phyloP scores from a whole-genome alignment of 306 rosid species.

The Urtica urens region DNA sequence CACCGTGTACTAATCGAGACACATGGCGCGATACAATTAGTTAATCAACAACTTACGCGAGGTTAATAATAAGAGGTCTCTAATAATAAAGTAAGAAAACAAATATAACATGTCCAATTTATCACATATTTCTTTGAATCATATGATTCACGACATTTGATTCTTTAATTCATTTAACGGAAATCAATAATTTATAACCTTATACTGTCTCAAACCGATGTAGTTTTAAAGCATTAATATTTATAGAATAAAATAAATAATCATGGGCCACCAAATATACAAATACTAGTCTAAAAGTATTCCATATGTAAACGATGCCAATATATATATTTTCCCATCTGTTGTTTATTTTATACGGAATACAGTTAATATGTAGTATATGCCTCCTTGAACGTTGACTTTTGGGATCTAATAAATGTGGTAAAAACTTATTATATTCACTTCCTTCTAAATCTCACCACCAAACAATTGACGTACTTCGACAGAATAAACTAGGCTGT shows the following conservation, averaged over 20 bases:
- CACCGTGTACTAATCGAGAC: conserved; percentile 14
- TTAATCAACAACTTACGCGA: conserved; percentile 12
- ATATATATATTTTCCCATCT: not conserved
- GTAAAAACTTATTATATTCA: conserved; percentile 4
- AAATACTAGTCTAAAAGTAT: conserved; percentile 4
- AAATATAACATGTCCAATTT: conserved; percentile 2
- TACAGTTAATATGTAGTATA: not conserved
- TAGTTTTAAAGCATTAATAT: conserved; percentile 20
- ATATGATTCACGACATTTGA: conserved; percentile 36
- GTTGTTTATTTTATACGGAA: not conserved
- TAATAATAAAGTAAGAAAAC: not conserved
- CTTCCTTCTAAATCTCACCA: conserved; percentile 23
- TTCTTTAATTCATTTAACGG: conserved; percentile 15
- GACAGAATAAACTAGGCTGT: conserved; percentile 31
- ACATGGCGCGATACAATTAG: conserved; percentile 26
- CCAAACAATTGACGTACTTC: conserved; percentile 32
- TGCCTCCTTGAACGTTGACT: conserved; percentile 12
- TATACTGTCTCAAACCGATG: conserved; percentile 5
- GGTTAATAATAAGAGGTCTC: too few species aligned
- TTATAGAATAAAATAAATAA: conserved; percentile 5
- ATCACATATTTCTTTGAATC: conserved; percentile 17
- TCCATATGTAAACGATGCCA: not conserved
- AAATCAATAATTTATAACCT: not conserved
- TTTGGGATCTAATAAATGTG: not conserved
- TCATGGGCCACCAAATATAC: conserved; percentile 5